Base-by-base conservation (phyloP, 352 stramenopile genomes). In the Phytophthora sansomeana region DNA sequence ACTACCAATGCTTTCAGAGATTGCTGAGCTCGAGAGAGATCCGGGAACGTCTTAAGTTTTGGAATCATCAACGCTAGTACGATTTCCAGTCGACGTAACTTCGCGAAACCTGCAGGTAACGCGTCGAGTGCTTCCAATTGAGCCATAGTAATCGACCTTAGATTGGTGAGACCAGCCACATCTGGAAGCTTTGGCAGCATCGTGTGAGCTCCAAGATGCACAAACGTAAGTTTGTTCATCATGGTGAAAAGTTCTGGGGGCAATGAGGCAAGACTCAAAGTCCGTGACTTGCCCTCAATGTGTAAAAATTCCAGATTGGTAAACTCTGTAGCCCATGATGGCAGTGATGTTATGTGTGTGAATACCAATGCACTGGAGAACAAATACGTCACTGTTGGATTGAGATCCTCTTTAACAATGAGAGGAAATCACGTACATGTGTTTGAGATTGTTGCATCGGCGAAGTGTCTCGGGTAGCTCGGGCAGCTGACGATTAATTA, bases 221-320 rank as follows among this genome's bases (percentile, higher is more conserved):
- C 16, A 30, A 79, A 77, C 5, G 67, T 58, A 0, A 85, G 62
- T 2, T 60, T 38, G 14, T 44, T 17, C 71, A 82, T 82, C 17
- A 55, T 51, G 7, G 58, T 55, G 28, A 85, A 81, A 0, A 79
- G 16, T 5, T 60, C 47, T 41, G 67, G 35, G 1, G 70, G 70
- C 7, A 85, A 32, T 5, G 21, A 26, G 11, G 47, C 17, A 16
- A 85, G 51, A 11, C 58, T 79, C 6, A 52, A 11, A 2, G 19
- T 16, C 5, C 29, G 32, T 7, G 44, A 50, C 19, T 77, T 79
- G 30, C 72, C 75, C 52, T 83, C 39, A 35, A 83, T 65, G 19
- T 78, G 77, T 44, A 83, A 36, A 14, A 72, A 80, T 39, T 83
- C 68, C 32, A 83, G 62, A 7, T 70, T 48, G 2, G 54, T 62